Evolutionary conservation across 352 stramenopile genomes (phyloP), one percentile per base, ranked within the genome.

Genomic region (Pythium rhizo-oryzae): DNA sequence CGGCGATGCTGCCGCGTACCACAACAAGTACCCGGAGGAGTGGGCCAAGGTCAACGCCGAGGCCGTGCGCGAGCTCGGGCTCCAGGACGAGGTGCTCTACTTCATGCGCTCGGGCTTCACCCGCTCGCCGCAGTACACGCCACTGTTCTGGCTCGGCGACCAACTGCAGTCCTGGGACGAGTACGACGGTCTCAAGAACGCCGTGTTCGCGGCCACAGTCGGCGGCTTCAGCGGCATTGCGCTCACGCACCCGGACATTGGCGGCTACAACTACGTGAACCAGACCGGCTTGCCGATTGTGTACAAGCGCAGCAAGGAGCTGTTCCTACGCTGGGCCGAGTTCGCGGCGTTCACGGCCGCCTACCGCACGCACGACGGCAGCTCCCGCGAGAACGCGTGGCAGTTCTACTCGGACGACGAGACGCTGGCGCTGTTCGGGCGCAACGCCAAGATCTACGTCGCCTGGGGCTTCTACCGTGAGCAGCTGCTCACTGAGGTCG

Each of bases 81-180:
- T 55, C 58, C 58, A 64, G 44, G 58, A 64, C 30, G 58, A 64
- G 7, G 58, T 64, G 19, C 24, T 64, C 11, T 64, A 56, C 43
- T 64, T 64, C 43, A 64, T 64, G 58, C 58, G 58, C 23, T 64
- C 58, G 43, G 58, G 58, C 41, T 64, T 64, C 25, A 64, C 58
- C 5, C 43, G 58, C 43, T 64, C 43, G 44, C 58, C 58, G 44
- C 58, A 64, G 58, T 64, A 64, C 58, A 64, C 58, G 25, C 58
- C 58, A 44, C 44, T 64, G 1, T 64, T 49, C 44, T 64, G 58
- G 58, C 44, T 64, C 18, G 58, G 58, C 44, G 58, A 64, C 25
- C 58, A 64, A 30, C 58, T 64, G 12, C 44, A 64, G 44, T 33
- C 15, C 24, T 64, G 58, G 58, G 58, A 64, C 44, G 58, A 64